These are phyloP conservation scores for Durio zibethinus DNA, from an alignment of 345 rosid species.

Conservation along the genomic window DNA sequence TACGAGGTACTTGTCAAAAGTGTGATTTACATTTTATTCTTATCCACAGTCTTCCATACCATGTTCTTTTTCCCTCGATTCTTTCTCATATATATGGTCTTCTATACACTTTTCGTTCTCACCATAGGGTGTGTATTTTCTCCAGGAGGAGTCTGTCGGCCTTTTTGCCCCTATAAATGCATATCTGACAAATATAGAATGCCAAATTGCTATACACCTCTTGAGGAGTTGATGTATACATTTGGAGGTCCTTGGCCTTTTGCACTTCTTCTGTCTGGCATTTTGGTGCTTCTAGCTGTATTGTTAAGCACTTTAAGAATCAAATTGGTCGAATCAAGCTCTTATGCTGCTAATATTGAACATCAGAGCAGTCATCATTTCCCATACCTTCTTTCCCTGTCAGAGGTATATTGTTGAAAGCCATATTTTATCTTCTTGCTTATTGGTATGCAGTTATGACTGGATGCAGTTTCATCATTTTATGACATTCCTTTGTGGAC, in stretches of 20 bases:
- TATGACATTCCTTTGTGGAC: conserved; percentile 13
- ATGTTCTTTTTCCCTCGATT: neutral
- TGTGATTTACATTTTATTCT: neutral
- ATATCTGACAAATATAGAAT: conserved; percentile 85
- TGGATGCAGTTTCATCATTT: conserved; percentile 2
- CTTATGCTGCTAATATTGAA: conserved; percentile 52
- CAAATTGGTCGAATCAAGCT: conserved; percentile 60
- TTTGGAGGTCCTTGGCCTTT: conserved; percentile 96
- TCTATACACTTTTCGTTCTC: conserved; percentile 13
- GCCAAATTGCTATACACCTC: conserved; percentile 96
- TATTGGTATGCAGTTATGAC: conserved; percentile 8
- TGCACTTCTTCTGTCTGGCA: conserved; percentile 61
- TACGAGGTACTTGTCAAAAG: conserved; percentile 56
- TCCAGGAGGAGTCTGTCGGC: conserved; percentile 76
- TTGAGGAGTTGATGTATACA: conserved; percentile 82
- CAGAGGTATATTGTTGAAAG: conserved; percentile 56
- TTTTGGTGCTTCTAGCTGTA: conserved; percentile 68
- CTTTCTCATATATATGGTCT: neutral
- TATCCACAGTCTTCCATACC: conserved; percentile 19
- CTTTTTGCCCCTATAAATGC: conserved; percentile 81
- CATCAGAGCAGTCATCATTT: conserved; percentile 60
- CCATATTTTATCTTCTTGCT: conserved; percentile 12
- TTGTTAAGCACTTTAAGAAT: conserved; percentile 66
- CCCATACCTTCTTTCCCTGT: conserved; percentile 86
- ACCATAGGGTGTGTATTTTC: conserved; percentile 22